These are phyloP conservation scores for Candida pseudocylindracea DNA, from an alignment of 1,139 yeast species.

Conservation along the genomic window DNA sequence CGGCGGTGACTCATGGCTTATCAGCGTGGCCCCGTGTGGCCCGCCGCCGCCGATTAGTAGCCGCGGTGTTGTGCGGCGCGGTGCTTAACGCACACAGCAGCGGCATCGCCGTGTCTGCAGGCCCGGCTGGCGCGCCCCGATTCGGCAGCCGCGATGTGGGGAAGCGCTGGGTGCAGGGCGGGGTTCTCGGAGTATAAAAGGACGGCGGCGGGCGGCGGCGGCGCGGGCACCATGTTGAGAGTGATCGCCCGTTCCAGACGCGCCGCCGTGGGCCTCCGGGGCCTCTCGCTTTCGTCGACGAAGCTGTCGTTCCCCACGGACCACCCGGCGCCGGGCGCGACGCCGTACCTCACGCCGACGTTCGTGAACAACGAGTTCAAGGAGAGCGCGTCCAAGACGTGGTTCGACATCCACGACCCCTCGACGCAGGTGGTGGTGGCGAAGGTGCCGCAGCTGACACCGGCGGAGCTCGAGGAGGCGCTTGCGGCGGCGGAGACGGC, in stretches of 20 bases:
- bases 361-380: slow-evolving; percentile 37
- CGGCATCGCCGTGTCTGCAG: no score
- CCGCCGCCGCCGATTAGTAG: no score
- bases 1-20: no score
- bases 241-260: background rate
- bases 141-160: no score
- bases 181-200: no score
- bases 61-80: no score
- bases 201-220: no score
- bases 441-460: slow-evolving; percentile 53
- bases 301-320: slow-evolving; percentile 18
- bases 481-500: slow-evolving; percentile 43
- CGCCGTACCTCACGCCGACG: slow-evolving; percentile 29
- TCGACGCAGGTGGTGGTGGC: slow-evolving; percentile 50
- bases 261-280: slow-evolving; percentile 1
- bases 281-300: slow-evolving; percentile 12
- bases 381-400: slow-evolving; percentile 28
- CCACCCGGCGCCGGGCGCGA: slow-evolving; percentile 17
- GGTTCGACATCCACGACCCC: slow-evolving; percentile 63
- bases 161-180: no score
- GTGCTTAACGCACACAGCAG: no score
- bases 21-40: no score
- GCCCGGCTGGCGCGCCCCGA: no score
- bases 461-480: slow-evolving; percentile 42
- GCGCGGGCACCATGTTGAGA: background rate